Evolutionary conservation across 768 basidiomycete genomes (phyloP).

Genomic region (Scleroderma bovista): DNA sequence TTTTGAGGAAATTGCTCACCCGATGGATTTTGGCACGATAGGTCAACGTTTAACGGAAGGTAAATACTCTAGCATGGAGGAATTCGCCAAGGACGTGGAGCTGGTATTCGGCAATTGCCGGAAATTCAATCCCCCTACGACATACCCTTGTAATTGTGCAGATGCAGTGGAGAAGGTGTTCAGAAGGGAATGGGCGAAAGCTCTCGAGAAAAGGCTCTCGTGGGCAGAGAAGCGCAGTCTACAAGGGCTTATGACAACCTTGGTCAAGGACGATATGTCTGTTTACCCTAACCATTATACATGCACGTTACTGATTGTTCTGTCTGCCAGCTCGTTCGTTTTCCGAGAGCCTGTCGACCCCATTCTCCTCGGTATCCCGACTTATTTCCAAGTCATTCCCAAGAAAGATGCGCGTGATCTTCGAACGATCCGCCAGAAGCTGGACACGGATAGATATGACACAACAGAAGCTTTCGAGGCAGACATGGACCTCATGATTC

Average conservation of each 20-base stretch:
- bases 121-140: conserved; percentile 82
- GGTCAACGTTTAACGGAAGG: conserved; percentile 56
- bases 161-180: conserved; percentile 69
- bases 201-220: conserved; percentile 63
- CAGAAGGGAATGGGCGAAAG: conserved; percentile 84
- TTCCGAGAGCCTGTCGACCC: conserved; percentile 91
- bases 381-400: conserved; percentile 83
- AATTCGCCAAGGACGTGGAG: conserved; percentile 73
- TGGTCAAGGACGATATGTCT: conserved; percentile 66
- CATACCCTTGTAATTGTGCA: conserved; percentile 68
- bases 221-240: conserved; percentile 78
- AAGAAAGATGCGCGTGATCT: conserved; percentile 86
- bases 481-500: conserved; percentile 82
- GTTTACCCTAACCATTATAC: conserved; percentile 15
- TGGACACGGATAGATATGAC: conserved; percentile 81
- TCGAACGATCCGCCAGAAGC: conserved; percentile 69
- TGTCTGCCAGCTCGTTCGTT: conserved; percentile 53
- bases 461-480: conserved; percentile 73
- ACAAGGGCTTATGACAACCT: conserved; percentile 58
- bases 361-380: conserved; percentile 71
- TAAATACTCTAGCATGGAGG: conserved; percentile 76
- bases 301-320: background rate
- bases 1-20: conserved; percentile 82
- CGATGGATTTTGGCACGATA: conserved; percentile 94
- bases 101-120: conserved; percentile 88